Evolutionary conservation across 2,329 filamentous ascomycete species (phyloP), one percentile per base, ranked within the genome.

Genomic region (Mycosphaerella sp.): DNA sequence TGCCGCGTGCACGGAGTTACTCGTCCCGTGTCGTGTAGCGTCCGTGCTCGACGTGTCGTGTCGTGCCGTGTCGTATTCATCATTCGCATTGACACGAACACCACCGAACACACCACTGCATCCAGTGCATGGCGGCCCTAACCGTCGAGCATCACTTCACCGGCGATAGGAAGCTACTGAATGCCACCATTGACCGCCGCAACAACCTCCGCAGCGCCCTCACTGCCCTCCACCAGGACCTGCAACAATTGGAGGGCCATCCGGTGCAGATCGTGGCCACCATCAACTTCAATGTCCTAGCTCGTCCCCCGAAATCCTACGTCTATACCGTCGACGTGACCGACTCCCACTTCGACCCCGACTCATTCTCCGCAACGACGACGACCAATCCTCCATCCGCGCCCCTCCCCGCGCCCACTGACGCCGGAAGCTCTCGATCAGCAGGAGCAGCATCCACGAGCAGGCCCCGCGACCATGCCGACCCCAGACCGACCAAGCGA

Each of bases 61-160:
- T 40, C 9, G 26, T 6, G 6, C 6, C 26, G 26, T 29, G 26
- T 29, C 26, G 26, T 29, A 29, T 6, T 29, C 26, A 29, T 21
- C 21, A 4, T 6, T 29, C 26, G 5, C 26, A 29, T 17, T 42
- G 40, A 17, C 40, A 42, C 40, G 9, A 29, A 29, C 26, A 29
- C 26, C 26, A 29, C 21, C 21, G 21, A 21, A 21, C 21, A 21
- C 21, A 21, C 21, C 21, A 21, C 21, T 21, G 21, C 21, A 21
- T 21, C 21, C 21, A 21, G 21, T 21, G 21, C 21, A 54, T 52
- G 44, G 38, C 52, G 36, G 29, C n/a, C 21, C 41, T 51, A 7
- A 45, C 48, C 21, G 51, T 61, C 36, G 57, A 63, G 50, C 64
- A 66, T 51, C 45, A 54, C 51, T 65, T 62, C 49, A 54, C 62